Conservation (phyloP, 768 basidiomycete species). For the Agrocybe pediades region DNA sequence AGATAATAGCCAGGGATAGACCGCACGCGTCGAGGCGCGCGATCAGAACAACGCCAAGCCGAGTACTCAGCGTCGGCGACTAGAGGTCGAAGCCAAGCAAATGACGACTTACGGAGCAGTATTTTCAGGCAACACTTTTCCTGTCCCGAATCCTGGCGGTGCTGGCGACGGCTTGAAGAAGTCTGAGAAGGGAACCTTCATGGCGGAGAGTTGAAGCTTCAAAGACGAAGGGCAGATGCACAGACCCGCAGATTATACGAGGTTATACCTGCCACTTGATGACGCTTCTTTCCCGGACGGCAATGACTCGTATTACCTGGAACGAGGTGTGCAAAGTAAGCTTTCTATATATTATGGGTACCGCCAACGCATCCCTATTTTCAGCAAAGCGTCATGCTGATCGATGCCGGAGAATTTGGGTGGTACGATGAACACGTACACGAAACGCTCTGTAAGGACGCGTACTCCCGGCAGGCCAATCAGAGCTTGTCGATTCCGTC, state of each 20-base stretch:
- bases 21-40: neutral
- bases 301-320: neutral
- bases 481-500: neutral
- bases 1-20: neutral
- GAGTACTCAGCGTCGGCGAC: neutral
- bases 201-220: neutral
- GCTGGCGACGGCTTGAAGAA: slow-evolving; percentile 46
- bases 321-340: neutral
- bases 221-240: neutral
- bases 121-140: slow-evolving; percentile 44
- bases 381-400: too few relatives aligned
- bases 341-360: neutral
- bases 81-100: neutral
- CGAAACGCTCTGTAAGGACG: neutral
- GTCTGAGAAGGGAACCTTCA: slow-evolving; percentile 27
- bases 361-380: neutral
- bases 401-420: too few relatives aligned
- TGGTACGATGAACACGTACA: too few relatives aligned
- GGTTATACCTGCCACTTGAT: neutral
- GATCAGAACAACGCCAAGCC: neutral
- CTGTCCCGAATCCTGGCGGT: slow-evolving; percentile 49
- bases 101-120: slow-evolving; percentile 33
- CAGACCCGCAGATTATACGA: too few relatives aligned
- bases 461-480: neutral
- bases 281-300: neutral